Percentiles rank a stretch among this genome's conserved stretches.
These are phyloP conservation scores for Cadophora sp. DNA, from an alignment of 2,329 filamentous ascomycete genomes.

Conservation along the genomic window DNA sequence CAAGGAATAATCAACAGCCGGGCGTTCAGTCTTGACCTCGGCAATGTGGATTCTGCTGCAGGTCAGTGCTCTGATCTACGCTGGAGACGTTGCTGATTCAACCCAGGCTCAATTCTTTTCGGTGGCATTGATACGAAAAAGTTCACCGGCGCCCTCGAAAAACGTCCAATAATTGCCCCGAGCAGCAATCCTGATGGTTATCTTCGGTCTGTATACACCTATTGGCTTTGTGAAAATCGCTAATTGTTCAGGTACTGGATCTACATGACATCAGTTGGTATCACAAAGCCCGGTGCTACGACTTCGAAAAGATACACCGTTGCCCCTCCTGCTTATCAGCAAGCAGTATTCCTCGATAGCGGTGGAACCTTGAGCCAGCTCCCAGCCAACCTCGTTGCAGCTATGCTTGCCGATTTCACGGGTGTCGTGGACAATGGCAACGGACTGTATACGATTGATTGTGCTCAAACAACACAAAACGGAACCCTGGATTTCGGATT, in stretches of 20 bases:
- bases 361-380: slow-evolving; percentile 30
- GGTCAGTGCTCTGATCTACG: too few relatives aligned
- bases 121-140: slow-evolving; percentile 37
- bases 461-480: slow-evolving; percentile 2
- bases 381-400: slow-evolving; percentile 24
- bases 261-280: slow-evolving; percentile 33
- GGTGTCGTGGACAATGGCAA: slow-evolving; percentile 21
- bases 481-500: slow-evolving; percentile 35
- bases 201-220: slow-evolving; percentile 18
- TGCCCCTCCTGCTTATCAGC: slow-evolving; percentile 12
- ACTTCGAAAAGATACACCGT: slow-evolving; percentile 15
- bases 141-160: slow-evolving; percentile 32
- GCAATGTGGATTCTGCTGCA: slow-evolving; percentile 27
- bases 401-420: slow-evolving; percentile 30
- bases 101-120: slow-evolving; percentile 34
- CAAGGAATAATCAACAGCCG: slow-evolving; percentile 34
- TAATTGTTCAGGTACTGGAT: slow-evolving; percentile 33
- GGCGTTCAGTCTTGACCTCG: slow-evolving; percentile 34
- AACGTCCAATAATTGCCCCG: slow-evolving; percentile 32
- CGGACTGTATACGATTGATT: slow-evolving; percentile 31
- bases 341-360: slow-evolving; percentile 31
- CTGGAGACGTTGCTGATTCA: too few relatives aligned
- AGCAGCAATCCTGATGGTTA: slow-evolving; percentile 27
- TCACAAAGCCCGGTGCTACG: slow-evolving; percentile 25
- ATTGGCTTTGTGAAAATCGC: background rate